Evolutionary conservation across 2,329 filamentous ascomycete genomes (phyloP).

Genomic region (Lomentospora prolificans): DNA sequence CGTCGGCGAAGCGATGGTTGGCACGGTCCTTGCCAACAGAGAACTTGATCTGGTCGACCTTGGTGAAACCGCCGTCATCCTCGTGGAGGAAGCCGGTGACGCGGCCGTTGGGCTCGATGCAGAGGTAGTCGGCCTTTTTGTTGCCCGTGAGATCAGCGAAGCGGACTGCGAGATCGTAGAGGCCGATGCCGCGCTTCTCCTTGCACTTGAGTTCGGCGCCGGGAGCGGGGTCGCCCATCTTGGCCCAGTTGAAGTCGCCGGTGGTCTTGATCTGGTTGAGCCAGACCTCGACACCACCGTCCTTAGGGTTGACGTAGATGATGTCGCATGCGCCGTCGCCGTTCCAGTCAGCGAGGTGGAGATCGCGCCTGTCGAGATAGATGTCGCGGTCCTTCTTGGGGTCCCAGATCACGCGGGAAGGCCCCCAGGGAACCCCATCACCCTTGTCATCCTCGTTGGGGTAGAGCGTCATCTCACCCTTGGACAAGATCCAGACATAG

Average conservation of each 20-base stretch:
- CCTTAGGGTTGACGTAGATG: conserved; percentile 10
- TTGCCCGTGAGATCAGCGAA: conserved; percentile 23
- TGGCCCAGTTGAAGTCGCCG: neutral
- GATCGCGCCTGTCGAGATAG: conserved; percentile 14
- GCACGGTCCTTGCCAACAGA: conserved; percentile 21
- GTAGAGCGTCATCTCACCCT: conserved; percentile 9
- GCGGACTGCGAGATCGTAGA: conserved; percentile 18
- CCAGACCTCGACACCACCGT: conserved; percentile 9
- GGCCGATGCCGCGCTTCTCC: conserved; percentile 16
- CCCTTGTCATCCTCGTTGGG: conserved; percentile 7
- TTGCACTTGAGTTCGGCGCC: conserved; percentile 12
- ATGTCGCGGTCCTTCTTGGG: neutral
- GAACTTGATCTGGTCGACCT: conserved; percentile 21
- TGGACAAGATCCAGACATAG: conserved; percentile 13
- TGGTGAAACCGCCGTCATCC: conserved; percentile 9
- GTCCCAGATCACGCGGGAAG: neutral
- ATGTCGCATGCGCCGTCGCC: conserved; percentile 24
- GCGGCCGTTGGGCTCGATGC: conserved; percentile 19
- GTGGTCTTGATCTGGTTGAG: conserved; percentile 10
- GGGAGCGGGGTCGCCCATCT: conserved; percentile 10
- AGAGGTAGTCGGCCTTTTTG: conserved; percentile 22
- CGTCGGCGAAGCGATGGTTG: conserved; percentile 26
- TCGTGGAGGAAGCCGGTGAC: conserved; percentile 17
- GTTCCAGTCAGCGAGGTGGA: conserved; percentile 27
- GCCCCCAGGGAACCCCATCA: neutral